phyloP scores from a whole-genome alignment of 2,329 filamentous ascomycete species.

The Metarhizium robertsii region DNA sequence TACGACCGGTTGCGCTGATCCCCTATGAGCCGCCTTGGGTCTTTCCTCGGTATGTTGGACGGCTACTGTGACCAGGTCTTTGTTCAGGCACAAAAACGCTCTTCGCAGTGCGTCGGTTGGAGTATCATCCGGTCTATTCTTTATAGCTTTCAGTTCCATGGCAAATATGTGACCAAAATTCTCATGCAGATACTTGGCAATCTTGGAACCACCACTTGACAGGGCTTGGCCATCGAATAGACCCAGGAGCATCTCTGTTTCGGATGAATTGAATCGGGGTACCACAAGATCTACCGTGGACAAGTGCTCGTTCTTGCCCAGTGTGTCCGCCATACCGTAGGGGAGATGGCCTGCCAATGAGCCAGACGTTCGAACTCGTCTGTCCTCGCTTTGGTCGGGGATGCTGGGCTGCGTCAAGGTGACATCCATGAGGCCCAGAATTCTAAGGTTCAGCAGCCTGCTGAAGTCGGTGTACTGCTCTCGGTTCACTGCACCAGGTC shows the following conservation, averaged over 20 bases:
- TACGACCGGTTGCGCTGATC: constrained; percentile 62
- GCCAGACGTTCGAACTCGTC: constrained; percentile 93
- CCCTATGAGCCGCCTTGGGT: constrained; percentile 55
- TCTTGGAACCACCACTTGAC: constrained; percentile 82
- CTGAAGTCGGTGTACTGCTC: constrained; percentile 79
- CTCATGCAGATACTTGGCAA: constrained; percentile 93
- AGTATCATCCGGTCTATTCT: constrained; percentile 58
- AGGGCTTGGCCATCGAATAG: constrained; percentile 92
- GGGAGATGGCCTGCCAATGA: constrained; percentile 82
- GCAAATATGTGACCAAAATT: constrained; percentile 83
- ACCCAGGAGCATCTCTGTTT: constrained; percentile 85
- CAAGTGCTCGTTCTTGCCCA: constrained; percentile 87
- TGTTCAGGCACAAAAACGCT: constrained; percentile 84
- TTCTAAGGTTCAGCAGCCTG: constrained; percentile 70
- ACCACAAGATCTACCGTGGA: constrained; percentile 95
- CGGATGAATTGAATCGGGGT: constrained; percentile 79
- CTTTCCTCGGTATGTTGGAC: constrained; percentile 73
- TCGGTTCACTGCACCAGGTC: constrained; percentile 43
- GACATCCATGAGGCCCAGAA: constrained; percentile 95
- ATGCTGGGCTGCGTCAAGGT: constrained; percentile 89
- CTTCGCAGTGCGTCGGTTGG: constrained; percentile 76
- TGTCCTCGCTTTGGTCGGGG: constrained; percentile 89
- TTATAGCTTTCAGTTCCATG: constrained; percentile 68
- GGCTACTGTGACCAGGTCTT: constrained; percentile 80
- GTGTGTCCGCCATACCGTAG: constrained; percentile 94